A percentile compares a stretch with the other conserved stretches of the same genome.
Conservation (phyloP, 1,139 yeast genomes). For the Candida tetrigidarum region DNA sequence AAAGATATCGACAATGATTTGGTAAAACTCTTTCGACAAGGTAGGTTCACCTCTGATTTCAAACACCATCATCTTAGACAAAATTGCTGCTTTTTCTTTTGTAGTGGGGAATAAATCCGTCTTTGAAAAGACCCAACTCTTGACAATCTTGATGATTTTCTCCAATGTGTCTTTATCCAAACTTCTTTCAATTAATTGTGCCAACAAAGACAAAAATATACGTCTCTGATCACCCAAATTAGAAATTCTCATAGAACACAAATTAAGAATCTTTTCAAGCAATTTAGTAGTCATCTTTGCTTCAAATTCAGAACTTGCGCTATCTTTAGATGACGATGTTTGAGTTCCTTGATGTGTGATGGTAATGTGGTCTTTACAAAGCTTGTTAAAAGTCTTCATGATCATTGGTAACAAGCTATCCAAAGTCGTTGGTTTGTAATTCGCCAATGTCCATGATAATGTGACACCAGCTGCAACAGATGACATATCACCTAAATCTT, state of each 20-base stretch:
- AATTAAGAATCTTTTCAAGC: conserved; percentile 73
- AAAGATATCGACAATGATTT: conserved; percentile 86
- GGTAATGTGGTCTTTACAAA: conserved; percentile 87
- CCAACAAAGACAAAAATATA: conserved; percentile 80
- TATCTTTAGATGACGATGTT: conserved; percentile 22
- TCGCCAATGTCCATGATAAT: conserved; percentile 80
- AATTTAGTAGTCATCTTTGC: conserved; percentile 79
- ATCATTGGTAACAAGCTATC: conserved; percentile 76
- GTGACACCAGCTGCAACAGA: conserved; percentile 92
- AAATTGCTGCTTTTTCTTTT: conserved; percentile 94
- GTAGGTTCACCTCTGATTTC: conserved; percentile 86
- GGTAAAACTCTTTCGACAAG: conserved; percentile 80
- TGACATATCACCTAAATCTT: conserved; percentile 81
- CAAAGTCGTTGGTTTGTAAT: conserved; percentile 70
- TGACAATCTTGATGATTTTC: conserved; percentile 77
- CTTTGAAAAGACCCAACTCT: conserved; percentile 88
- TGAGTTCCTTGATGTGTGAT: conserved; percentile 59
- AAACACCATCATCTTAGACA: conserved; percentile 92
- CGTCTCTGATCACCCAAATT: conserved; percentile 92
- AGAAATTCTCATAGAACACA: conserved; percentile 81
- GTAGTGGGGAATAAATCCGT: conserved; percentile 90
- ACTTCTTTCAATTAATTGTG: conserved; percentile 90
- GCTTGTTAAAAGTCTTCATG: conserved; percentile 85
- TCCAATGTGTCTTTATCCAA: conserved; percentile 74
- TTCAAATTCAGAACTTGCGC: conserved; percentile 57